phyloP scores from a whole-genome alignment of 2,329 filamentous ascomycete species.

The Xylaria sp. region DNA sequence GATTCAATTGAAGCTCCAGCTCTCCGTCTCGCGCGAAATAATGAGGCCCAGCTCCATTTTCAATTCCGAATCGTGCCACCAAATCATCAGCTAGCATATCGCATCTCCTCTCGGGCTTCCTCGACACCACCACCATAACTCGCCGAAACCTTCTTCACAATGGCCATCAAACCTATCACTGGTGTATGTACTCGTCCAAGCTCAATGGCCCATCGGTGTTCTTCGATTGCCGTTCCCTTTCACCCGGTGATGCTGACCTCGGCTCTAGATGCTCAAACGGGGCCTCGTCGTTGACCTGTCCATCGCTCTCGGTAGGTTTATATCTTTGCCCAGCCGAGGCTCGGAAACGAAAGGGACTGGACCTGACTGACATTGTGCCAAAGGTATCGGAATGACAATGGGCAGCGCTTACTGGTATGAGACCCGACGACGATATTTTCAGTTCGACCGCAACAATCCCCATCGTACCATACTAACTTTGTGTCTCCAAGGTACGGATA shows the following conservation, averaged over 20 bases:
- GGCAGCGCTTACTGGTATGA: conserved; percentile 68
- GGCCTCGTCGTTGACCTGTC: conserved; percentile 66
- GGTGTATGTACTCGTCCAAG: conserved; percentile 61
- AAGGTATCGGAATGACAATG: conserved; percentile 65
- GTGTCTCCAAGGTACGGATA: conserved; percentile 66
- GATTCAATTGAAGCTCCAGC: conserved; percentile 29
- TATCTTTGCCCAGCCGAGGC: neutral
- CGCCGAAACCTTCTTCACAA: conserved; percentile 50
- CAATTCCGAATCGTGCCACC: conserved; percentile 35
- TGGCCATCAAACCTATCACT: conserved; percentile 68
- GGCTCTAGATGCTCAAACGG: conserved; percentile 67
- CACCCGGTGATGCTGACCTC: conserved; percentile 43
- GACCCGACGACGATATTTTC: conserved; percentile 13
- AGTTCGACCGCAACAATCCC: neutral
- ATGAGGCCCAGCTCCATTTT: conserved; percentile 37
- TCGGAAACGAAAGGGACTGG: neutral
- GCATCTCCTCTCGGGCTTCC: conserved; percentile 16
- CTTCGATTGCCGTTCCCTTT: conserved; percentile 39
- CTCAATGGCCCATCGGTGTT: conserved; percentile 47
- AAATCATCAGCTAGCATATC: conserved; percentile 33
- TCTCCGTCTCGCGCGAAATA: conserved; percentile 34
- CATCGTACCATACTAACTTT: conserved; percentile 32
- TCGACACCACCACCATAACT: conserved; percentile 32
- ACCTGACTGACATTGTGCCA: conserved; percentile 49
- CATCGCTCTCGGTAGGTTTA: conserved; percentile 64